Percentiles rank a stretch among this genome's conserved stretches.
phyloP scores from a whole-genome alignment of 495 filamentous ascomycete species.

The Trichoderma erinaceum region DNA sequence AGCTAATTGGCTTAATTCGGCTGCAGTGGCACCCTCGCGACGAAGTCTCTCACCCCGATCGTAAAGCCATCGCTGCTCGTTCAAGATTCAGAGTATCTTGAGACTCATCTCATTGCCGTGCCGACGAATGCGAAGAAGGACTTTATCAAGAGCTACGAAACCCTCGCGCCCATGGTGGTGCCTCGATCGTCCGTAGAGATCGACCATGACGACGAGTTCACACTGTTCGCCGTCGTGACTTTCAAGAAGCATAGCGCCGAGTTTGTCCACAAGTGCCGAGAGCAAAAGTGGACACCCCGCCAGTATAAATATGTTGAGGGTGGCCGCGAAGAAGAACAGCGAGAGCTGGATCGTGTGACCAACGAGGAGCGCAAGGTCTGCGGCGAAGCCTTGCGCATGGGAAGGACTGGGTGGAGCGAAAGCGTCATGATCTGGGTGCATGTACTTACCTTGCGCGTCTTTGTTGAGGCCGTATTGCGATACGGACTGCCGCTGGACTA shows the following conservation, averaged over 20 bases:
- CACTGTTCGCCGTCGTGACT: constrained; percentile 77
- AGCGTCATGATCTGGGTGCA: constrained; percentile 93
- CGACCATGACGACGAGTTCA: constrained; percentile 78
- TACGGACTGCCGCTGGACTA: constrained; percentile 89
- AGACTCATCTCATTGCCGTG: constrained; percentile 88
- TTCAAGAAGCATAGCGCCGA: constrained; percentile 88
- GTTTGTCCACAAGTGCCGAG: constrained; percentile 82
- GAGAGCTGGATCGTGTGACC: constrained; percentile 71
- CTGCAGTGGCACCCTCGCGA: constrained; percentile 82
- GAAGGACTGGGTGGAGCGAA: constrained; percentile 85
- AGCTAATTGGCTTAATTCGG: constrained; percentile 16
- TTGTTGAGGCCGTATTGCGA: constrained; percentile 92
- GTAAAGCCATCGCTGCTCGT: constrained; percentile 73
- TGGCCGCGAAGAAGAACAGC: constrained; percentile 77
- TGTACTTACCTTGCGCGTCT: constrained; percentile 82
- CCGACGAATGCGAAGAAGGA: constrained; percentile 73
- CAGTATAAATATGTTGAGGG: constrained; percentile 91
- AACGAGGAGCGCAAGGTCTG: constrained; percentile 80
- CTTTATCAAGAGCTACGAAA: constrained; percentile 84
- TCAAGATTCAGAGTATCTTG: constrained; percentile 89
- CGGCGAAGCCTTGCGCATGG: constrained; percentile 82
- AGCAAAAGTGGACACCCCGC: constrained; percentile 86
- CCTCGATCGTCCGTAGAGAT: constrained; percentile 76
- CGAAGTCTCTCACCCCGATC: constrained; percentile 83
- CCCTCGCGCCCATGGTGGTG: constrained; percentile 73